These are phyloP conservation scores for Monosporozyma servazzii DNA, from an alignment of 805 yeast genomes.

Conservation along the genomic window DNA sequence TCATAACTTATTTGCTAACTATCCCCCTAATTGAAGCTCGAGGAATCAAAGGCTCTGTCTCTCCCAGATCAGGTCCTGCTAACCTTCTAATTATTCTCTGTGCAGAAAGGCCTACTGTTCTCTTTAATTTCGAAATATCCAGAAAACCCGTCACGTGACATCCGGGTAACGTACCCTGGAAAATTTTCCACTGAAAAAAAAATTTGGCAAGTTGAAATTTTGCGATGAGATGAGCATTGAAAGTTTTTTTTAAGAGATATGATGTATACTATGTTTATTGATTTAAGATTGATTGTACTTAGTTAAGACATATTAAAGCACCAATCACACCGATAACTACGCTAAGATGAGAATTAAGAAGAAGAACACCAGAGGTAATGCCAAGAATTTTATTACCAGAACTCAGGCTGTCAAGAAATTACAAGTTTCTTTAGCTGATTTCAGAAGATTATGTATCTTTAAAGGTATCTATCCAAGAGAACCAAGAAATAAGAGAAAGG, in stretches of 20 bases:
- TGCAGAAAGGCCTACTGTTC: not conserved
- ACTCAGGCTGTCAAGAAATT: slow-evolving; percentile 88
- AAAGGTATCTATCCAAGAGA: slow-evolving; percentile 97
- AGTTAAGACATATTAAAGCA: too few species aligned
- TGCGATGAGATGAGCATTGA: slow-evolving; percentile 8
- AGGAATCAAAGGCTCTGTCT: too few species aligned
- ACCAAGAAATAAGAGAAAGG: slow-evolving; percentile 91
- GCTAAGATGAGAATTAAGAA: slow-evolving; percentile 59
- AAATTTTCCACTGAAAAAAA: not conserved
- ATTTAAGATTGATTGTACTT: not conserved
- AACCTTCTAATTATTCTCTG: not conserved
- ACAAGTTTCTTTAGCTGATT: slow-evolving; percentile 91
- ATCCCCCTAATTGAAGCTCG: too few species aligned
- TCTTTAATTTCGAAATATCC: not conserved
- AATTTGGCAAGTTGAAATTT: not conserved
- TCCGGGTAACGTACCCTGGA: not conserved
- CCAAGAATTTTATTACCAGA: slow-evolving; percentile 85
- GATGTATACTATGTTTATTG: not conserved
- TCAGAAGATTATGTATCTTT: slow-evolving; percentile 93
- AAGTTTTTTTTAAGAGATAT: not conserved
- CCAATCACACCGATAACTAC: not conserved
- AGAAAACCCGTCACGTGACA: not conserved
- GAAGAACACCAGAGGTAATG: slow-evolving; percentile 80
- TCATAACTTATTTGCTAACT: not conserved
- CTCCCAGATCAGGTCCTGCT: too few species aligned